Percentiles rank a stretch among this genome's conserved stretches.
Conservation (phyloP, 345 rosid species). For the Rhodamnia rubescens region DNA sequence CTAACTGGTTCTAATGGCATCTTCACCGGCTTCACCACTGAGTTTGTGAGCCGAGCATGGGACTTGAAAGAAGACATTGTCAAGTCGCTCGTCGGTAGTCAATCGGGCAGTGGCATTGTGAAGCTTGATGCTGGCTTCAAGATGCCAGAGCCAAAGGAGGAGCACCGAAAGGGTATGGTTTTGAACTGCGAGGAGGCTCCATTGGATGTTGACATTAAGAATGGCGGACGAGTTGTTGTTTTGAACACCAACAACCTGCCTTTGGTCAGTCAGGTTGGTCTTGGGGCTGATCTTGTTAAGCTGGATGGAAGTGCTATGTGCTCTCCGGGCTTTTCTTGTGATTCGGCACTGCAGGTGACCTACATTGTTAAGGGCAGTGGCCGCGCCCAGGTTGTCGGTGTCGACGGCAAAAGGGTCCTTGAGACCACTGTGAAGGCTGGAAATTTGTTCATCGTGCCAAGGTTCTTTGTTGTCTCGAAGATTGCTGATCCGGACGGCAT, state of each 20-base stretch:
- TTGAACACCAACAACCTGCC: constrained; percentile 80
- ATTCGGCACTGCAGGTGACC: constrained; percentile 81
- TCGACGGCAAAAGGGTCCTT: constrained; percentile 59
- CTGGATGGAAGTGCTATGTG: constrained; percentile 78
- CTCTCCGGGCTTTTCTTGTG: constrained; percentile 95
- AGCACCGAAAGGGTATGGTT: constrained; percentile 48
- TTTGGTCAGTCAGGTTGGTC: constrained; percentile 72
- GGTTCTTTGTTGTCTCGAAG: constrained; percentile 82
- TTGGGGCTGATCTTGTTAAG: constrained; percentile 85
- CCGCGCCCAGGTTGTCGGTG: constrained; percentile 68
- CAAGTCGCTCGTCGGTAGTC: constrained; percentile 40
- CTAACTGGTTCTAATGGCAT: constrained; percentile 65
- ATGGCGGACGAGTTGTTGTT: constrained; percentile 80
- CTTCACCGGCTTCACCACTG: constrained; percentile 69
- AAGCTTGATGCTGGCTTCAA: constrained; percentile 35
- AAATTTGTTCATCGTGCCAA: constrained; percentile 64
- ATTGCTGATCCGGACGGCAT: constrained; percentile 74
- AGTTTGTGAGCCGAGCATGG: constrained; percentile 74
- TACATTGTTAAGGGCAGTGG: constrained; percentile 72
- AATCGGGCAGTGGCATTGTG: constrained; percentile 47
- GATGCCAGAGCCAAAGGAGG: constrained; percentile 56
- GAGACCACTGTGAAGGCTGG: constrained; percentile 71
- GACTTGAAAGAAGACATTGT: constrained; percentile 36
- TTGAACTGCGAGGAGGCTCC: constrained; percentile 82
- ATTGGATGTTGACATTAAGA: constrained; percentile 57